A percentile compares a stretch with the other conserved stretches of the same genome.
phyloP scores from a whole-genome alignment of 1,284 basidiomycete genomes.

The Tylopilus orsonianus region DNA sequence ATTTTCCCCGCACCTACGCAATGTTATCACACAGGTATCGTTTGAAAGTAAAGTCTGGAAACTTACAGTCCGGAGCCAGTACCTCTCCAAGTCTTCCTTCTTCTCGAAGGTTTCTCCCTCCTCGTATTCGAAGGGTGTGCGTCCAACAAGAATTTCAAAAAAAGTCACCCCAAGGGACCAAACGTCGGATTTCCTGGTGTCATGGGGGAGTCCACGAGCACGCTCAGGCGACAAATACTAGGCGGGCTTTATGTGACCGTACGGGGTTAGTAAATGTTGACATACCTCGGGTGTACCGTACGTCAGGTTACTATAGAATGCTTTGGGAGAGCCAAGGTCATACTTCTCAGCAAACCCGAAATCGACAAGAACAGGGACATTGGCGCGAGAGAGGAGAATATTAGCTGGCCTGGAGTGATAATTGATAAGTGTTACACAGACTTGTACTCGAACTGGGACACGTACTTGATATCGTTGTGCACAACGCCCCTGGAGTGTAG shows the following conservation, averaged over 20 bases:
- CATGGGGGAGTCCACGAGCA: conserved; percentile 81
- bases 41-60: neutral
- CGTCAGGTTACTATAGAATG: conserved; percentile 80
- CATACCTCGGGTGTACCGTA: conserved; percentile 88
- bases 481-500: conserved; percentile 85
- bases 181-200: conserved; percentile 89
- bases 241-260: neutral
- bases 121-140: conserved; percentile 87
- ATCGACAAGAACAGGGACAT: conserved; percentile 83
- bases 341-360: conserved; percentile 92
- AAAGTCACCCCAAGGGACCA: conserved; percentile 93
- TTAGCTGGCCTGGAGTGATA: conserved; percentile 70
- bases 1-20: conserved; percentile 67
- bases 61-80: conserved; percentile 78
- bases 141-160: conserved; percentile 87
- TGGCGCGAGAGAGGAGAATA: conserved; percentile 73
- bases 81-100: conserved; percentile 79
- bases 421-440: neutral
- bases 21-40: neutral
- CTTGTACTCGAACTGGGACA: conserved; percentile 10
- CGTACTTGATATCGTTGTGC: conserved; percentile 94
- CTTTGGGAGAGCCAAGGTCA: conserved; percentile 54
- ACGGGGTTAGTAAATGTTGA: neutral
- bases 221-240: conserved; percentile 89
- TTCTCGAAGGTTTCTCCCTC: conserved; percentile 81